phyloP scores from a whole-genome alignment of 352 stramenopile species.

The Blastocystis sp. region DNA sequence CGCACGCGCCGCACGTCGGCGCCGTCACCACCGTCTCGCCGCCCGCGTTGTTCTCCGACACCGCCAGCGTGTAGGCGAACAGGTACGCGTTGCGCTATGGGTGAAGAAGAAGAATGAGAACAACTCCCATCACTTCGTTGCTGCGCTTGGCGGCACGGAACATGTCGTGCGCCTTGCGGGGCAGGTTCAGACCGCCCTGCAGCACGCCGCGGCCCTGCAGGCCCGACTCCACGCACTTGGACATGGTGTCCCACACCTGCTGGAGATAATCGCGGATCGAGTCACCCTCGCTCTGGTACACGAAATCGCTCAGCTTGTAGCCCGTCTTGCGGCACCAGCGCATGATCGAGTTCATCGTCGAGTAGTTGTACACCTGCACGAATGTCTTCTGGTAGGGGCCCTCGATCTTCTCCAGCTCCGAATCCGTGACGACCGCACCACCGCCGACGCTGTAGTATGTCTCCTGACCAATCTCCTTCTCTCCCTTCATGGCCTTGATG shows the following conservation, averaged over 20 bases:
- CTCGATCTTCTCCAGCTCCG: conserved; percentile 68
- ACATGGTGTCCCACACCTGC: conserved; percentile 70
- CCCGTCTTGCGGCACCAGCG: conserved; percentile 58
- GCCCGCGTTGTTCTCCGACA: conserved; percentile 72
- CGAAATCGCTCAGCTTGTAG: conserved; percentile 60
- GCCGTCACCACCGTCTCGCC: conserved; percentile 70
- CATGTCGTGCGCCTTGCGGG: conserved; percentile 69
- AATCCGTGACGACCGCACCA: conserved; percentile 70
- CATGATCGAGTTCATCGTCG: conserved; percentile 69
- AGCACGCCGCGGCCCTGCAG: conserved; percentile 67
- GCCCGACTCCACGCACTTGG: conserved; percentile 70
- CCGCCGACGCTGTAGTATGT: conserved; percentile 71
- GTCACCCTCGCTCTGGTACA: conserved; percentile 69
- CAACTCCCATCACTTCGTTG: conserved; percentile 6
- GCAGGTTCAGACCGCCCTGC: conserved; percentile 70
- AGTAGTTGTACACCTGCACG: conserved; percentile 66
- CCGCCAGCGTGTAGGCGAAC: conserved; percentile 71
- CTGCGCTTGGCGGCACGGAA: conserved; percentile 68
- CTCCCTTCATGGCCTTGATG: conserved; percentile 44
- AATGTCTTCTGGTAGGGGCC: conserved; percentile 65
- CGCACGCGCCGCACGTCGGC: conserved; percentile 71
- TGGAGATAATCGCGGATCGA: conserved; percentile 69
- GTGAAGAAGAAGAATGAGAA: background rate
- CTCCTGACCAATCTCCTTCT: conserved; percentile 62
- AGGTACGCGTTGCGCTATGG: conserved; percentile 68